Conservation (phyloP, 768 basidiomycete species). For the Amanita polypyramis region DNA sequence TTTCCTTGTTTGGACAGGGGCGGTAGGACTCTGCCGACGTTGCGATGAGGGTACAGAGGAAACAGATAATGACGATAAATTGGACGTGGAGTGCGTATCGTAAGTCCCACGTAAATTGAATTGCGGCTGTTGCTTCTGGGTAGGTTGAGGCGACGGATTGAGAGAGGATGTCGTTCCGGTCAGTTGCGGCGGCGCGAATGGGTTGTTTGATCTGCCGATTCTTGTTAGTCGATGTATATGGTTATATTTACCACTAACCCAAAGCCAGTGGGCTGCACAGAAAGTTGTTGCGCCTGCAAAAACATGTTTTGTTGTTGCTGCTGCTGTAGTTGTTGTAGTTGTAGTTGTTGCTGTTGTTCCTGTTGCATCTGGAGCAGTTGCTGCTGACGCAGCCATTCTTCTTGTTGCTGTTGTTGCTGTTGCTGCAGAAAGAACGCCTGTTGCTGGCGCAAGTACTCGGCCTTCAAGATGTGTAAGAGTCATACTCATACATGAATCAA, state of each 20-base stretch:
- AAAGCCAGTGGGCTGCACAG: constrained; percentile 64
- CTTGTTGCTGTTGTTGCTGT: constrained; percentile 49
- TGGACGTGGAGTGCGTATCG: constrained; percentile 37
- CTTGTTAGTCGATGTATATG: constrained; percentile 8
- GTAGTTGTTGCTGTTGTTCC: constrained; percentile 42
- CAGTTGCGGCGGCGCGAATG: constrained; percentile 58
- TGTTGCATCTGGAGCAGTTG: constrained; percentile 37
- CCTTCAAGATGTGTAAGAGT: constrained; percentile 24
- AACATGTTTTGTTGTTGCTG: constrained; percentile 38
- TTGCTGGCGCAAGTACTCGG: constrained; percentile 68
- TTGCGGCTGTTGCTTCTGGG: constrained; percentile 26
- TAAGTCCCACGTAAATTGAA: constrained; percentile 70
- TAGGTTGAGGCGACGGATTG: constrained; percentile 15
- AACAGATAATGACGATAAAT: constrained; percentile 31
- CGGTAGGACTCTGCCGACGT: constrained; percentile 21
- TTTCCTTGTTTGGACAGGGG: constrained; percentile 31
- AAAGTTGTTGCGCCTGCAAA: constrained; percentile 31
- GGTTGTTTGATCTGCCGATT: constrained; percentile 80
- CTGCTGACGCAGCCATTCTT: constrained; percentile 37
- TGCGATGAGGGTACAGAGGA: constrained; percentile 17
- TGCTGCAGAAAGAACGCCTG: constrained; percentile 50
- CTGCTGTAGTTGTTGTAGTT: constrained; percentile 44
- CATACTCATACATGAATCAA: constrained; percentile 21
- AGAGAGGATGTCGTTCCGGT: constrained; percentile 20
- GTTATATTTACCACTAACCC: constrained; percentile 35